These are phyloP conservation scores for Neofusicoccum umdonicola DNA, from an alignment of 2,329 filamentous ascomycete species.

Conservation along the genomic window DNA sequence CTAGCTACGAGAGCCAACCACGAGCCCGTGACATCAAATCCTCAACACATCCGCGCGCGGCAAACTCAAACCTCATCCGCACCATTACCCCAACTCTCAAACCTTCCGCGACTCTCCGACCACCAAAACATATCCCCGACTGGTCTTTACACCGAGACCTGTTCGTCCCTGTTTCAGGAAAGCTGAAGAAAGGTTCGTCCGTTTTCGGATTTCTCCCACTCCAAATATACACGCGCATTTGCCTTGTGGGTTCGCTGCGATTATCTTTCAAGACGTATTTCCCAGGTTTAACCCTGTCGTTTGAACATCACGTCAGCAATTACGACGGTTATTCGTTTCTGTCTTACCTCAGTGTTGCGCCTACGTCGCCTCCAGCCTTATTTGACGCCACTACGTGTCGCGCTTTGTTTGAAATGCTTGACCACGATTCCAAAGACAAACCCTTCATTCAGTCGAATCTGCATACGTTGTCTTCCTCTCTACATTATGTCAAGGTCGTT, in stretches of 20 bases:
- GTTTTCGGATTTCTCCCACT: background rate
- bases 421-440: background rate
- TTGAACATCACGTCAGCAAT: background rate
- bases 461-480: background rate
- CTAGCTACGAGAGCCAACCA: conserved; percentile 3
- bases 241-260: background rate
- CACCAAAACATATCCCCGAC: background rate
- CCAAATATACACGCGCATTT: background rate
- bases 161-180: background rate
- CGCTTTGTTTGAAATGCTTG: background rate
- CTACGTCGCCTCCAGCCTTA: background rate
- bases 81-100: background rate
- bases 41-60: background rate
- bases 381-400: background rate
- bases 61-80: background rate
- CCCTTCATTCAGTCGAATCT: too few species aligned
- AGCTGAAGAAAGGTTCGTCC: background rate
- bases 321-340: background rate
- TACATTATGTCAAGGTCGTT: background rate
- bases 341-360: background rate
- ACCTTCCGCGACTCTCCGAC: background rate
- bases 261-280: background rate
- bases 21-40: background rate
- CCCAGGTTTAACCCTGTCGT: background rate
- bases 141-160: background rate